phyloP scores from a whole-genome alignment of 306 rosid genomes.

The Glycyrrhiza uralensis region DNA sequence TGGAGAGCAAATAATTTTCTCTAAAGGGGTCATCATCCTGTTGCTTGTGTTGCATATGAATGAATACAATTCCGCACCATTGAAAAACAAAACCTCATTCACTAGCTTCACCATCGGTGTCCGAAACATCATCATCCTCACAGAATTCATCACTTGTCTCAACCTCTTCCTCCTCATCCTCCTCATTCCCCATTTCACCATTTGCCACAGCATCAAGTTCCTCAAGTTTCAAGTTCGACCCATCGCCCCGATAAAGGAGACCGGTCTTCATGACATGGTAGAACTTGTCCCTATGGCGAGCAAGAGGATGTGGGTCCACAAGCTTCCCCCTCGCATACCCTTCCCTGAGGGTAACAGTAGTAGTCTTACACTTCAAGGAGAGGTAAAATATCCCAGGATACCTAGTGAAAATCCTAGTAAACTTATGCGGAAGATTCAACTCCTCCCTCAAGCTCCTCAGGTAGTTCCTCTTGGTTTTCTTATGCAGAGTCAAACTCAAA shows the following conservation, averaged over 20 bases:
- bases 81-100: conserved; percentile 15
- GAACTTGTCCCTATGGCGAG: conserved; percentile 60
- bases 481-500: conserved; percentile 74
- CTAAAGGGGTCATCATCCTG: background rate
- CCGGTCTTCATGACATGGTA: conserved; percentile 88
- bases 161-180: conserved; percentile 39
- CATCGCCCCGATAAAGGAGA: conserved; percentile 65
- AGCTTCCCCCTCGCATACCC: conserved; percentile 75
- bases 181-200: conserved; percentile 36
- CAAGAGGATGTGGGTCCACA: conserved; percentile 74
- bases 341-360: conserved; percentile 72
- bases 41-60: background rate
- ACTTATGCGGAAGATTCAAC: conserved; percentile 80
- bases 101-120: conserved; percentile 18
- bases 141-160: conserved; percentile 39
- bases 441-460: conserved; percentile 84
- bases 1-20: background rate
- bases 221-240: conserved; percentile 38
- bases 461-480: conserved; percentile 89
- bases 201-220: conserved; percentile 8
- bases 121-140: conserved; percentile 46
- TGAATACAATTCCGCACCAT: conserved; percentile 27
- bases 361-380: conserved; percentile 84
- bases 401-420: conserved; percentile 77
- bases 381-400: conserved; percentile 88